Evolutionary conservation across 2,329 filamentous ascomycete genomes (phyloP).

Genomic region (Fusarium sp.): DNA sequence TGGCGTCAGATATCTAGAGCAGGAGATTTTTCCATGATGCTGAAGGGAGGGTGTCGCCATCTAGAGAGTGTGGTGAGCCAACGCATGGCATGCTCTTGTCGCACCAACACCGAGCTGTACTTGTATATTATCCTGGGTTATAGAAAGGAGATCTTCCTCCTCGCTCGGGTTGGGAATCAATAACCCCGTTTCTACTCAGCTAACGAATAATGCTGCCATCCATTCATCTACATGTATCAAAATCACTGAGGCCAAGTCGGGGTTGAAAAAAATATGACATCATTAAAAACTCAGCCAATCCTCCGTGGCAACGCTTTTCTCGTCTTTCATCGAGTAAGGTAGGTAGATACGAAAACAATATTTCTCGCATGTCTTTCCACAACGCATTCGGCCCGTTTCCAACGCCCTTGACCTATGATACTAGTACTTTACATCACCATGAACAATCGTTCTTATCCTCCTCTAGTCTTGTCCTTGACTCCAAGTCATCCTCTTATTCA

Average conservation of each 20-base stretch:
- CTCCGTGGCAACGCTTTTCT: background rate
- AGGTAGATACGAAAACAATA: conserved; percentile 18
- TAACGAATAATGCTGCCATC: background rate
- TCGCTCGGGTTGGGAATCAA: conserved; percentile 16
- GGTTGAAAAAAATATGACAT: conserved; percentile 3
- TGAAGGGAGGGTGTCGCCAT: conserved; percentile 14
- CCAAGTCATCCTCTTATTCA: conserved; percentile 29
- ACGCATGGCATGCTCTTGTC: conserved; percentile 27
- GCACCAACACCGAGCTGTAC: conserved; percentile 34
- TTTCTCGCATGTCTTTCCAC: conserved; percentile 29
- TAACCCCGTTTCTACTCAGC: conserved; percentile 27
- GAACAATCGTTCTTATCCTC: conserved; percentile 26
- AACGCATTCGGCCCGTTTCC: conserved; percentile 42
- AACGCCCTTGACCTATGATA: conserved; percentile 42
- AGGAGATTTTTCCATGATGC: conserved; percentile 14
- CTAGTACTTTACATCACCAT: conserved; percentile 41
- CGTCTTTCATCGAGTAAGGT: conserved; percentile 11
- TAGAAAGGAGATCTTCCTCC: conserved; percentile 23
- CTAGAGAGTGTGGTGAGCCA: conserved; percentile 21
- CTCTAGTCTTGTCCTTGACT: conserved; percentile 5
- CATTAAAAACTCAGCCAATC: conserved; percentile 5
- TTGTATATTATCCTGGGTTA: conserved; percentile 42
- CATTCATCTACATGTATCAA: background rate
- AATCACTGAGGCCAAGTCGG: background rate
- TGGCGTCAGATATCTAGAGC: conserved; percentile 24